Conservation (phyloP, 495 filamentous ascomycete genomes). For the Tetracladium setigerum region DNA sequence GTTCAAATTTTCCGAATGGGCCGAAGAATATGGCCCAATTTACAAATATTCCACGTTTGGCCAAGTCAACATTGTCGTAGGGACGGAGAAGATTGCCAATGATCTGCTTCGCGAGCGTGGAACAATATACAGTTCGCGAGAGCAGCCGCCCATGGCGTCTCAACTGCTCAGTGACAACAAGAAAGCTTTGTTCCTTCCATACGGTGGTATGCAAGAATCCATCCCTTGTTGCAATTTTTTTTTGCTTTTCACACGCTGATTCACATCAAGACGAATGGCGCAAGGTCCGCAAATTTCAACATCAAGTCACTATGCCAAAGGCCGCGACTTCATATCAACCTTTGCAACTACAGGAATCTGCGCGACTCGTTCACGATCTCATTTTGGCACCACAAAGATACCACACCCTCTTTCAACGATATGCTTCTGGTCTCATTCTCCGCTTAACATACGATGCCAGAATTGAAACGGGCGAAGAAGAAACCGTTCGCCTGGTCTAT, state of each 20-base stretch:
- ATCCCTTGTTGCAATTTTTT: too few relatives aligned
- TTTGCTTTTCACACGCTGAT: too few relatives aligned
- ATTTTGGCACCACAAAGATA: constrained; percentile 21
- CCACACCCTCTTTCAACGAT: constrained; percentile 24
- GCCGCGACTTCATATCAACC: constrained; percentile 21
- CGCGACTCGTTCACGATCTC: constrained; percentile 22
- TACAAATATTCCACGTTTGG: constrained; percentile 26
- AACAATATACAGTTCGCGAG: constrained; percentile 25
- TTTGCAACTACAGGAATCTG: constrained; percentile 20
- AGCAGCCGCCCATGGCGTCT: constrained; percentile 17
- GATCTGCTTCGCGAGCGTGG: constrained; percentile 30
- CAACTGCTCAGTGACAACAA: constrained; percentile 7
- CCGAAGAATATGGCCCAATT: constrained; percentile 31
- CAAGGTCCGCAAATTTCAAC: constrained; percentile 22
- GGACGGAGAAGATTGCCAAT: constrained; percentile 31
- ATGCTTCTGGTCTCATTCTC: constrained; percentile 24
- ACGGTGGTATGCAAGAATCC: too few relatives aligned
- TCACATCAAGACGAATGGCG: too few relatives aligned
- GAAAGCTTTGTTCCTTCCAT: not conserved
- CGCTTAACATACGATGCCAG: constrained; percentile 24
- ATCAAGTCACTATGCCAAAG: constrained; percentile 21
- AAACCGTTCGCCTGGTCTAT: constrained; percentile 20
- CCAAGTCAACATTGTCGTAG: constrained; percentile 24
- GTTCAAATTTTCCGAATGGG: constrained; percentile 36
- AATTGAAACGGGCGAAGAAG: constrained; percentile 24